Base-by-base conservation (phyloP, 306 rosid genomes). In the Vicia faba region DNA sequence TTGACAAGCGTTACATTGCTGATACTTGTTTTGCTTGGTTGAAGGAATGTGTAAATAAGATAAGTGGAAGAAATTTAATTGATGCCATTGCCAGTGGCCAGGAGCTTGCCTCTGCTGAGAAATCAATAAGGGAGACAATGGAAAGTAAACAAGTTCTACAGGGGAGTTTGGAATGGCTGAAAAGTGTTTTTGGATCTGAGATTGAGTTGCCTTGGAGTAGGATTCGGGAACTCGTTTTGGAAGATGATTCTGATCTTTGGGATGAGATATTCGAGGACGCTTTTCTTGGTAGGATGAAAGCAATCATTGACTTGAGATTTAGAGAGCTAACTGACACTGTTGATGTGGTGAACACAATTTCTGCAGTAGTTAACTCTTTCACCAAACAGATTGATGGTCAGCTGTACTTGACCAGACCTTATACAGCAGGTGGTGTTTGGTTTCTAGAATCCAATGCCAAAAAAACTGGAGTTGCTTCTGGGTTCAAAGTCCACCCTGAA, bases 141-240 rank as follows among this genome's bases (percentile, higher is more conserved):
- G 96, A 88, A 61, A 84, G 97, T 81, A 93, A 93, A 70, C 90
- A 88, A 68, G 96, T 88, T 25, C 62, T 93, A 65, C 88, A 88
- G 81, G 95, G 91, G 53, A 88, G 97, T 79, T 74, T 93, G 56
- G 99, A 90, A 73, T 93, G 99, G 97, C 92, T 93, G 57, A 93
- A 81, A 82, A 93, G 81, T 51, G 99, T 93, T 62, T 90, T 93
- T 8, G 99, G 99, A 7, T 93, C 97, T 0, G 95, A 90, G 84
- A 81, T 90, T 66, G 97, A 90, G 88, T 76, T 90, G 77, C 99
- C 99, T 1, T 93, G 99, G 99, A 93, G 90, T 77, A 79, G 97
- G 79, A 88, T 86, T 75, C 84, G 92, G 35, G 99, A 93, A 57
- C 99, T 93, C 11, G 95, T 93, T 70, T 74, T 93, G 72, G 96